These are phyloP conservation scores for Lactarius evosmus DNA, from an alignment of 768 basidiomycete genomes.

Conservation along the genomic window DNA sequence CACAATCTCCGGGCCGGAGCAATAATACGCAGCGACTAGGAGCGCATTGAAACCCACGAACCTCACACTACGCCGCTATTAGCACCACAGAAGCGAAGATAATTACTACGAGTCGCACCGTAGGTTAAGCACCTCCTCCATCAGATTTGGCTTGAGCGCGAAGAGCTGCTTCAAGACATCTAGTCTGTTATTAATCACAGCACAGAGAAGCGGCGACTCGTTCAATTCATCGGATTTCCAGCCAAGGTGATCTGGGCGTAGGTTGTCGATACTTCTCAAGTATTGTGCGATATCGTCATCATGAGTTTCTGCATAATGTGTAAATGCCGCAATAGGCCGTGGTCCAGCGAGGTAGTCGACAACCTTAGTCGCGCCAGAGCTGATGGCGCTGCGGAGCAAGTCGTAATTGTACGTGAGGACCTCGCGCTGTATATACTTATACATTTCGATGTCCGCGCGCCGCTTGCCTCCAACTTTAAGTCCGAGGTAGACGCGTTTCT, in stretches of 20 bases:
- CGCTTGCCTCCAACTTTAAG: constrained; percentile 63
- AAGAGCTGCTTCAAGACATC: constrained; percentile 47
- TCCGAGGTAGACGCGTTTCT: constrained; percentile 46
- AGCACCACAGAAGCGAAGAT: not conserved
- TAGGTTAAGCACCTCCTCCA: constrained; percentile 42
- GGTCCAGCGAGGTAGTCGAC: constrained; percentile 49
- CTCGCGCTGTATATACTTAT: not conserved
- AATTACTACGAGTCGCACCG: constrained; percentile 36
- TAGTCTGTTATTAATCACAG: constrained; percentile 38
- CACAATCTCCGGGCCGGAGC: constrained; percentile 37
- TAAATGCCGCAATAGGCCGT: constrained; percentile 49
- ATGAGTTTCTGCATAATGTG: constrained; percentile 44
- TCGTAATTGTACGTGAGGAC: constrained; percentile 1
- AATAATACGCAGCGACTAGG: constrained; percentile 40
- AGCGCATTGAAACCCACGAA: constrained; percentile 47
- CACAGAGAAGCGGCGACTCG: constrained; percentile 51
- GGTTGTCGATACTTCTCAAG: constrained; percentile 39
- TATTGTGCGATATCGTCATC: constrained; percentile 44
- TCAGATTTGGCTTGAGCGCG: constrained; percentile 41
- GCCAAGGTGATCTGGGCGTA: constrained; percentile 50
- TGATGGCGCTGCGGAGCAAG: constrained; percentile 12
- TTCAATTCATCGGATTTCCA: constrained; percentile 47
- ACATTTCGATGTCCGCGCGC: constrained; percentile 47
- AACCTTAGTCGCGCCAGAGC: constrained; percentile 30
- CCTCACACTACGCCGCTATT: constrained; percentile 40